These are phyloP conservation scores for Tetrapisispora namnaoensis DNA, from an alignment of 805 yeast species.

Conservation along the genomic window DNA sequence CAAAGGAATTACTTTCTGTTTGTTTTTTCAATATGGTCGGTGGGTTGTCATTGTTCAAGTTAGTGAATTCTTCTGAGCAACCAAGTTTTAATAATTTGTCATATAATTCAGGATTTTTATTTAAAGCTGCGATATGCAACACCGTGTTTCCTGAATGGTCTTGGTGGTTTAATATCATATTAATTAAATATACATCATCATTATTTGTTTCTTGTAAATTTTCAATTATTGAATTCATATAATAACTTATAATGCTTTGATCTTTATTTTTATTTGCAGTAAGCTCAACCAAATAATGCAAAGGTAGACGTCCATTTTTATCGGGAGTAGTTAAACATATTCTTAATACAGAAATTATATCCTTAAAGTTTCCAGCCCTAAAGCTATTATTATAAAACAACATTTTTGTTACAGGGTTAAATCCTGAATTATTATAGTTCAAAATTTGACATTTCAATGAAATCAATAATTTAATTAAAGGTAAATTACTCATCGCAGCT, in stretches of 20 bases:
- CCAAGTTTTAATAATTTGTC: conserved; percentile 26
- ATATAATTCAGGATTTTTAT: conserved; percentile 25
- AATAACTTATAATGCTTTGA: conserved; percentile 43
- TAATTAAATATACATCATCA: conserved; percentile 34
- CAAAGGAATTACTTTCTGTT: conserved; percentile 5
- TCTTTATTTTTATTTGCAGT: conserved; percentile 39
- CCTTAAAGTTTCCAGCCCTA: conserved; percentile 50
- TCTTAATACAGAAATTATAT: conserved; percentile 49
- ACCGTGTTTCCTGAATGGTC: conserved; percentile 83
- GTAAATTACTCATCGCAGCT: conserved; percentile 59
- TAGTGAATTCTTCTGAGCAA: conserved; percentile 22
- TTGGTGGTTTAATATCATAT: conserved; percentile 58
- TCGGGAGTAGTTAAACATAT: conserved; percentile 65
- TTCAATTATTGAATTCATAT: conserved; percentile 40
- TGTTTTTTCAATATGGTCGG: conserved; percentile 20
- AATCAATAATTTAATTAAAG: conserved; percentile 46
- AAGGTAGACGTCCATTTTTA: conserved; percentile 60
- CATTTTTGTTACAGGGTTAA: conserved; percentile 61
- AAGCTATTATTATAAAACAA: conserved; percentile 64
- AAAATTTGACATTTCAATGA: conserved; percentile 54
- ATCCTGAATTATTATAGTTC: conserved; percentile 43
- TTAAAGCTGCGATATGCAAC: conserved; percentile 56
- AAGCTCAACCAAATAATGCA: conserved; percentile 57
- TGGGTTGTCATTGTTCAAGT: conserved; percentile 25
- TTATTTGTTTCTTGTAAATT: conserved; percentile 25